Evolutionary conservation across 805 yeast species (phyloP), one percentile per base, ranked within the genome.

Genomic region (Candida pseudoglaebosa): DNA sequence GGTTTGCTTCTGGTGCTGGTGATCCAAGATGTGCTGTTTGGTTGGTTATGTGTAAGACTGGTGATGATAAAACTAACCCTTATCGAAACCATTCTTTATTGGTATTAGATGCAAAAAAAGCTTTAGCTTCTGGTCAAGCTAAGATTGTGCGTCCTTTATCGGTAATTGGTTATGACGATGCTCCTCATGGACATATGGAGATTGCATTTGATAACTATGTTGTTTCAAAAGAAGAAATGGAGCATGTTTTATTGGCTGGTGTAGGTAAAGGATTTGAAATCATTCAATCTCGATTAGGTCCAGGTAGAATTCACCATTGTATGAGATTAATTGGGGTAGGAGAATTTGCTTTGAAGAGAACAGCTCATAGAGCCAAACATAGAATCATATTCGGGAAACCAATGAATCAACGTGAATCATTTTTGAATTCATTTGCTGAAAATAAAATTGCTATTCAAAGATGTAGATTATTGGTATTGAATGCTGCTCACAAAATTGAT

Each of bases 1-100:
- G 85, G 85, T 79, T 80, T 70, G 80, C 83, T 2, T 76, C 83
- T 0, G 84, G 84, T 20, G 84, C 83, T 28, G 84, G 83, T 18
- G 84, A 79, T 53, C 84, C 83, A 18, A 68, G 82, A 39, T 72
- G 80, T 54, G 48, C 59, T 28, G 70, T 75, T 13, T 70, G 78
- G 74, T 60, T 75, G 38, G 74, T 71, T 18, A 73, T 74, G 78
- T 75, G 77, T 50, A 71, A 71, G 54, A 73, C 77, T 4, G 48
- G 48, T 34, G 56, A 58, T 41, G 40, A 54, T 31, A 42, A 47
- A 9, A 40, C 52, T 28, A 49, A 52, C 2, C 63, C 62, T 1
- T 76, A 78, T 53, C 52, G 48, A 32, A 80, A 78, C 52, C 85
- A 80, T 52, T 65, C 81, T 4, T 78, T 80, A 8, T 53, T 79